Conservation (phyloP, 208 protist species). For the Acanthamoeba rhysodes region DNA sequence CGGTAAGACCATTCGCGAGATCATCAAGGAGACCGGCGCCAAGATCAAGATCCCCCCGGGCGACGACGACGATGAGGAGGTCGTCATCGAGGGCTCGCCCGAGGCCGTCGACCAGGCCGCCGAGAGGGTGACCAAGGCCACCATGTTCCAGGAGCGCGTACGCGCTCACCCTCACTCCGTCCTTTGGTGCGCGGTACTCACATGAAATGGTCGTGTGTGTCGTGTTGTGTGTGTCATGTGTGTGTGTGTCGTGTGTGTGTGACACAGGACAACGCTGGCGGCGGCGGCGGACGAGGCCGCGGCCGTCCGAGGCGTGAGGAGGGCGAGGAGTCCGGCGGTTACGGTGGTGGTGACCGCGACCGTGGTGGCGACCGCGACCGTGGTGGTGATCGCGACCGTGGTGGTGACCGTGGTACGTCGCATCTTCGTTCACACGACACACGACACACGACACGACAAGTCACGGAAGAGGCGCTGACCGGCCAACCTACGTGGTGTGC, state of each 20-base stretch:
- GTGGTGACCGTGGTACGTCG: not conserved
- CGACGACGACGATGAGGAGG: not conserved
- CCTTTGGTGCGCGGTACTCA: not conserved
- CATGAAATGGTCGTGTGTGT: no score
- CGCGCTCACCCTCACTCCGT: not conserved
- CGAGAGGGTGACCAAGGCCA: not conserved
- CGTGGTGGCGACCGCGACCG: no score
- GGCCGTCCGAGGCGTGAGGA: not conserved
- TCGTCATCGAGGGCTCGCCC: slow-evolving; percentile 12
- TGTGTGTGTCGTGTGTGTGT: no score
- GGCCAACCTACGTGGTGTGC: no score
- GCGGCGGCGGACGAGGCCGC: not conserved
- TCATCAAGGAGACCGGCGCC: slow-evolving; percentile 1
- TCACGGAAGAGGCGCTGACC: no score
- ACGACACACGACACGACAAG: no score
- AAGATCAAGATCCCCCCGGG: not conserved
- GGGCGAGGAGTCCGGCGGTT: not conserved
- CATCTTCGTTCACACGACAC: not conserved
- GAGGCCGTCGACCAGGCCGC: slow-evolving; percentile 49
- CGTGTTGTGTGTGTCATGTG: no score
- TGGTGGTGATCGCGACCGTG: no score
- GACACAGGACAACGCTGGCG: not conserved
- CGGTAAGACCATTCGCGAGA: slow-evolving; percentile 59
- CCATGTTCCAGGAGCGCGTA: slow-evolving; percentile 33
- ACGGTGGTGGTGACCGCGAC: no score